These are phyloP conservation scores for Aegle marmelos DNA, from an alignment of 345 rosid species.

Conservation along the genomic window DNA sequence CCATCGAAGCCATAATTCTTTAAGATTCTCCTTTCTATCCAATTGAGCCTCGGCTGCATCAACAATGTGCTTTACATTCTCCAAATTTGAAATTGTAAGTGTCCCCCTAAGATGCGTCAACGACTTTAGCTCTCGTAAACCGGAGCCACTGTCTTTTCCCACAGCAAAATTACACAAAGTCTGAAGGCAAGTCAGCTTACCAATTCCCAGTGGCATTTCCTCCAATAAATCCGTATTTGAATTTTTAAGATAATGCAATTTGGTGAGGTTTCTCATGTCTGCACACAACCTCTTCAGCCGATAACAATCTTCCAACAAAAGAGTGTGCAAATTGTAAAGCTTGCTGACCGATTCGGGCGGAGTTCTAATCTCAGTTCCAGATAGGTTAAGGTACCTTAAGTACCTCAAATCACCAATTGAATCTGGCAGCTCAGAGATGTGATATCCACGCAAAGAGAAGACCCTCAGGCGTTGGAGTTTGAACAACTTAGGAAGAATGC, in stretches of 20 bases:
- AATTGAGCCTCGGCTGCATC: constrained; percentile 23
- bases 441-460: background rate
- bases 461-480: background rate
- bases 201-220: constrained; percentile 3
- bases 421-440: background rate
- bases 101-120: background rate
- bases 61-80: background rate
- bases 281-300: background rate
- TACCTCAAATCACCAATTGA: background rate
- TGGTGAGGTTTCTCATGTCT: background rate
- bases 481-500: background rate
- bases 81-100: background rate
- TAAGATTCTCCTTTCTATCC: constrained; percentile 24
- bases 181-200: background rate
- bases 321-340: constrained; percentile 6
- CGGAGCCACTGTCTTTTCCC: background rate
- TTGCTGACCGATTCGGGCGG: background rate
- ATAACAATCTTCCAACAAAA: background rate
- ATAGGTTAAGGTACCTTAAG: constrained; percentile 9
- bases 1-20: constrained; percentile 15
- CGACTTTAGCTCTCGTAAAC: background rate
- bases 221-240: background rate
- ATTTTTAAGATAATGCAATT: background rate
- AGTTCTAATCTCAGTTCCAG: background rate
- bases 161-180: constrained; percentile 1